Base-by-base conservation (phyloP, 2,329 filamentous ascomycete species). In the Drechslerella coelobrocha region DNA sequence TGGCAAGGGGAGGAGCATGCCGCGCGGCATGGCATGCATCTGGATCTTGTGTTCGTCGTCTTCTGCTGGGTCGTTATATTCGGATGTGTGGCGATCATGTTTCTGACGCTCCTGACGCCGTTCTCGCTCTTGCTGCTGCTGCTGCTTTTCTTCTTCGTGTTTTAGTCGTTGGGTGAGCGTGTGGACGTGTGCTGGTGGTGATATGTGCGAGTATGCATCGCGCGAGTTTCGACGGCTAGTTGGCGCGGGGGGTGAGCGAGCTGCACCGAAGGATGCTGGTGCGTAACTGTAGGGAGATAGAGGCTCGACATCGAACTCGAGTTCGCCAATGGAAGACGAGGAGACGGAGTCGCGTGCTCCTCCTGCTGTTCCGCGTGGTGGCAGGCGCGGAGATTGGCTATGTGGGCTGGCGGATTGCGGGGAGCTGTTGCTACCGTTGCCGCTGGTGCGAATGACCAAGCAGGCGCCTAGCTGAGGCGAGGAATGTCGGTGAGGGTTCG, bases 271-370 rank as follows among this genome's bases (percentile, higher is more conserved):
- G 1, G 57, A 19, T 10, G 53, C 31, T 12, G 66, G 66, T 9
- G 29, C 66, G 29, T 71, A 71, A 39, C 52, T 59, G 37, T 50
- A 71, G 0, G 66, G 66, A 17, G 66, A 71, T 14, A 62, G 51
- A 2, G 66, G 66, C 27, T 71, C 66, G 26, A 71, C 66, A 39
- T 71, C 66, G 59, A 71, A 71, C 47, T 71, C 59, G 51, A 71
- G 53, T 21, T 71, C 66, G 50, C 53, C 53, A 24, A 52, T n/a
- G 7, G 45, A 31, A 14, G 41, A 37, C 9, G 53, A 31, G 17
- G 63, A 55, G 9, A 45, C 17, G 27, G 48, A 53, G 14, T 61
- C 57, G 31, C 52, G 50, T 41, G 43, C n/a, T n/a, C n/a, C n/a
- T n/a, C n/a, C n/a, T n/a, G n/a, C n/a, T n/a, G n/a, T n/a, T n/a